Evolutionary conservation across 352 stramenopile genomes (phyloP).

Genomic region (Globisporangium emineosum): DNA sequence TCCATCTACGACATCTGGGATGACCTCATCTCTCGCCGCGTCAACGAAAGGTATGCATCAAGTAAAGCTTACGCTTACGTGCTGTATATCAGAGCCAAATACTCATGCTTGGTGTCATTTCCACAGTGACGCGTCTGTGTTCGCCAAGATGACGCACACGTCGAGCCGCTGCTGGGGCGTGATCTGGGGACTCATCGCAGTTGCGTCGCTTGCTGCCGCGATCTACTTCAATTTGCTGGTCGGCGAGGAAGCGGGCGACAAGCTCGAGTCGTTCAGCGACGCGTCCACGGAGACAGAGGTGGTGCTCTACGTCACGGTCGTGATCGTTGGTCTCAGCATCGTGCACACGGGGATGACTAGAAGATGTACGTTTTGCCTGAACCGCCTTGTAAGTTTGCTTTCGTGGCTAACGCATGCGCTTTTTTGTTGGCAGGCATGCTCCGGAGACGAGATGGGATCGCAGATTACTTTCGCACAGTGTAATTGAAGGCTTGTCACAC

Average conservation of each 20-base stretch:
- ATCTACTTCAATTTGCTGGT: conserved; percentile 87
- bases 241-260: conserved; percentile 43
- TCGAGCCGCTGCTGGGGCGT: conserved; percentile 88
- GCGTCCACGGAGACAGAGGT: conserved; percentile 55
- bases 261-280: conserved; percentile 46
- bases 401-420: neutral
- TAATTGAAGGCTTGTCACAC: conserved; percentile 1
- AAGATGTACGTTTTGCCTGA: conserved; percentile 38
- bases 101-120: neutral
- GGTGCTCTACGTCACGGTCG: conserved; percentile 42
- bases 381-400: neutral
- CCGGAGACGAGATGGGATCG: conserved; percentile 10
- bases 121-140: conserved; percentile 80
- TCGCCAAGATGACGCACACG: conserved; percentile 89
- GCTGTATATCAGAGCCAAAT: neutral
- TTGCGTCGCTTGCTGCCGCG: conserved; percentile 69
- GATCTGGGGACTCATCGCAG: conserved; percentile 82
- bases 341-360: conserved; percentile 68
- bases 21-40: conserved; percentile 85
- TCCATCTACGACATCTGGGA: conserved; percentile 91
- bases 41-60: conserved; percentile 62
- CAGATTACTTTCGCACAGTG: conserved; percentile 9
- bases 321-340: conserved; percentile 53
- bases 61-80: neutral
- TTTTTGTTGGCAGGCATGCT: conserved; percentile 3